phyloP scores from a whole-genome alignment of 2,329 filamentous ascomycete genomes.

The Aureobasidium sp. region DNA sequence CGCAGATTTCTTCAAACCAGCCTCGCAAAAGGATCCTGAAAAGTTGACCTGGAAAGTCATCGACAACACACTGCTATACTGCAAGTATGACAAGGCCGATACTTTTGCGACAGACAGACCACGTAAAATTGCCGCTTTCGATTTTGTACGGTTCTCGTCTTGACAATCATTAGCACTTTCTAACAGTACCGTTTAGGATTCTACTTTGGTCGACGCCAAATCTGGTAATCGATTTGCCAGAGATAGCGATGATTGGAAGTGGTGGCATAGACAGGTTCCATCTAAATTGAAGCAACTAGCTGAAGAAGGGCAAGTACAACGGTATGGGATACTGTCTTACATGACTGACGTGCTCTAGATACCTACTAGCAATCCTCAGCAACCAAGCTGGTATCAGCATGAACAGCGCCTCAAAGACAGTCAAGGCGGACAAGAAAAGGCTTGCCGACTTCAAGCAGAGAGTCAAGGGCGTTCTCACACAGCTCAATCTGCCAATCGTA shows the following conservation, averaged over 20 bases:
- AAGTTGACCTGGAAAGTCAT: constrained; percentile 61
- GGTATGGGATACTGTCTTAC: not conserved
- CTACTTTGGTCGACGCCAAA: constrained; percentile 71
- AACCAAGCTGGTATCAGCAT: constrained; percentile 83
- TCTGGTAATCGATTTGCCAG: constrained; percentile 74
- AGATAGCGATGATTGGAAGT: constrained; percentile 78
- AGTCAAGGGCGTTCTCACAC: constrained; percentile 58
- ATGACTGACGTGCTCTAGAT: constrained; percentile 41
- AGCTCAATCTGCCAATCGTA: constrained; percentile 67
- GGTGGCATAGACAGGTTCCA: constrained; percentile 76
- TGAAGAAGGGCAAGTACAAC: constrained; percentile 52
- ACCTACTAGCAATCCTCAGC: constrained; percentile 70
- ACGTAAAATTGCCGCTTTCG: constrained; percentile 64
- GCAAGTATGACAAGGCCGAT: constrained; percentile 18
- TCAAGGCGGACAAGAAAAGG: constrained; percentile 61
- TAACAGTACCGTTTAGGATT: constrained; percentile 54
- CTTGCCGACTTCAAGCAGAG: constrained; percentile 79
- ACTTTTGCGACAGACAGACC: constrained; percentile 30
- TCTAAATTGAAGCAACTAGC: constrained; percentile 59
- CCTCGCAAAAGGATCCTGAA: constrained; percentile 76
- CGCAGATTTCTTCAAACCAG: constrained; percentile 79
- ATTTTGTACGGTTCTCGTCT: constrained; percentile 48
- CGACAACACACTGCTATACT: constrained; percentile 64
- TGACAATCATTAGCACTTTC: not conserved
- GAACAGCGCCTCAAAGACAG: constrained; percentile 62